Evolutionary conservation across 495 filamentous ascomycete species (phyloP), one percentile per base, ranked within the genome.

Genomic region (Lasiosphaeria hispida): DNA sequence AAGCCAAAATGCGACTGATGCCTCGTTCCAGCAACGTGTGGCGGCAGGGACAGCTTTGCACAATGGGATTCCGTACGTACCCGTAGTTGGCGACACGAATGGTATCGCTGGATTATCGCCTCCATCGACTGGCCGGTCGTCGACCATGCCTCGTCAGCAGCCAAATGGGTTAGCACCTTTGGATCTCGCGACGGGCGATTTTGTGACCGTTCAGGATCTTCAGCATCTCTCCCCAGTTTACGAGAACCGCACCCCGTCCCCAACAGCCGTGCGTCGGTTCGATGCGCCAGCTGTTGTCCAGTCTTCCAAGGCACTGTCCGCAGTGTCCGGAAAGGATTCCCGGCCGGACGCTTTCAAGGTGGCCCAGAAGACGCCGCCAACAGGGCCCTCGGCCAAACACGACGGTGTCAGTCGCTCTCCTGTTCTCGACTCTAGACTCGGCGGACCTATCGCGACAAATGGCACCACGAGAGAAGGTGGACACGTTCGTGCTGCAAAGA

Each of bases 181-280:
- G 11, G 77, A 80, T 42, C 68, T 79, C 10, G 77, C 77, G 7
- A 75, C 72, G 1, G 65, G 67, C 8, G 70, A 72, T 15, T 69
- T 62, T 34, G 37, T 58, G 30, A 61, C 69, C 19, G 53, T 60
- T 19, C 70, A 63, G 10, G 76, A 78, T n/a, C 56, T 72, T 36
- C 69, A 72, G 23, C 75, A 81, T 49, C 72, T 84, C 4, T 84
- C 81, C 13, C 81, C 81, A 1, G 81, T 84, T 0, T 82, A 81
- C 48, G 81, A 84, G 64, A 66, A 76, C 15, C 73, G 76, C 17
- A 78, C 80, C 2, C 79, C 80, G 3, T 80, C 81, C 1, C 79
- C 80, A 4, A 78, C 65, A 14, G 68, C 69, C 7, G 58, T 69
- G 45, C 67, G 75, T 14, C 75, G 71, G 58, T 66, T 72, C 42